phyloP scores from a whole-genome alignment of 495 filamentous ascomycete genomes.

The Talaromyces thailandensis region DNA sequence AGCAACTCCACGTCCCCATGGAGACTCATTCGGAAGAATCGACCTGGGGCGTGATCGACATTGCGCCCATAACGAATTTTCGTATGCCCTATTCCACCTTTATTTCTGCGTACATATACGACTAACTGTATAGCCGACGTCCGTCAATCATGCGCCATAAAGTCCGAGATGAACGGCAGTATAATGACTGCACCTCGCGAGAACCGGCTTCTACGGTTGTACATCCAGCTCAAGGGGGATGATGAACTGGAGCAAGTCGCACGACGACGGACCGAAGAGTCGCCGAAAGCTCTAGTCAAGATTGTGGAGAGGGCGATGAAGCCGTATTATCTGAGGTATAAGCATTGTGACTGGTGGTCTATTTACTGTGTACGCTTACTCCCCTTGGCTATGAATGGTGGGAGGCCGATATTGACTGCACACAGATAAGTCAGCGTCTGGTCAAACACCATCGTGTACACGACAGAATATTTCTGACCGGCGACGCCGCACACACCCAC shows the following conservation, averaged over 20 bases:
- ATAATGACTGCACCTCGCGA: slow-evolving; percentile 62
- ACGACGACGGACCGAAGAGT: not conserved
- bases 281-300: slow-evolving; percentile 8
- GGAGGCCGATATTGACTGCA: not conserved
- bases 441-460: slow-evolving; percentile 51
- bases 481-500: slow-evolving; percentile 37
- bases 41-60: slow-evolving; percentile 55
- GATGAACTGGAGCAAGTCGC: slow-evolving; percentile 4
- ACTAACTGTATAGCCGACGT: slow-evolving; percentile 39
- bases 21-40: slow-evolving; percentile 51
- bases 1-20: slow-evolving; percentile 42
- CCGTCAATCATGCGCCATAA: slow-evolving; percentile 52
- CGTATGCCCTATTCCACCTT: slow-evolving; percentile 17
- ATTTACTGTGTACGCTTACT: slow-evolving; percentile 11
- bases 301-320: slow-evolving; percentile 11
- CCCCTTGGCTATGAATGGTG: not conserved
- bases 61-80: slow-evolving; percentile 39
- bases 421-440: slow-evolving; percentile 59
- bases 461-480: slow-evolving; percentile 52
- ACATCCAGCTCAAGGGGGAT: slow-evolving; percentile 51
- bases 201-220: slow-evolving; percentile 55
- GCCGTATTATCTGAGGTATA: slow-evolving; percentile 15
- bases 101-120: not conserved
- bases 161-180: slow-evolving; percentile 45
- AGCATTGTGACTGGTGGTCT: slow-evolving; percentile 21